Evolutionary conservation across 495 filamentous ascomycete genomes (phyloP), one percentile per base, ranked within the genome.

Genomic region (Astrothelium subdiscretum): DNA sequence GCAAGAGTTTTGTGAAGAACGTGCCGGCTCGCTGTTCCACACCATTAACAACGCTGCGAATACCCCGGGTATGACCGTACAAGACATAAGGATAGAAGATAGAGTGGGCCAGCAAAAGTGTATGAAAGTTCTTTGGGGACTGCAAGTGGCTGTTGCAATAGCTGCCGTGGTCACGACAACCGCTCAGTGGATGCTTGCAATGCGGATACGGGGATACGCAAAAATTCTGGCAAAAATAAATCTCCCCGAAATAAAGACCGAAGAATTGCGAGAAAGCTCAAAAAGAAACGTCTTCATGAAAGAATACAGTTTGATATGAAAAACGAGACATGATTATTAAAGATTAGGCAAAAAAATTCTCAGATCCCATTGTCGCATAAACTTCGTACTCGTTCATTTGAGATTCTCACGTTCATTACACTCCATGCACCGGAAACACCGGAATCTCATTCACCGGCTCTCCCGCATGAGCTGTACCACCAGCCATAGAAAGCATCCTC

Each of bases 171-270:
- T 40, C 12, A 58, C 64, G 61, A 35, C 65, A 52, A 63, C n/a
- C 3, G 63, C 57, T 32, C 68, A 69, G 48, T 69, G 68, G 68
- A 65, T 59, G 63, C 61, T 60, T 20, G 29, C 65, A 18, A n/a
- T n/a, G 54, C 27, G 29, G 18, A 58, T 68, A 20, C 58, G 66
- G 60, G 13, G 31, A 2, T 70, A 61, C 40, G 63, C 20, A 10
- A 60, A 26, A 40, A 57, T 31, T 15, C 35, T 63, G 12, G 29
- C 27, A 31, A 35, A 26, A n/a, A 57, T 40, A 31, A 44, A 54
- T 26, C 11, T 29, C 15, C 6, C 5, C 6, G 48, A 54, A 0
- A 8, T 26, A 11, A 29, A n/a, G 48, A 15, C 29, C 15, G 8
- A 54, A 15, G 24, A 27, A 54, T 10, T 20, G 48, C 22, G 29